Conservation (phyloP, 306 rosid genomes). For the Mimosa bimucronata region DNA sequence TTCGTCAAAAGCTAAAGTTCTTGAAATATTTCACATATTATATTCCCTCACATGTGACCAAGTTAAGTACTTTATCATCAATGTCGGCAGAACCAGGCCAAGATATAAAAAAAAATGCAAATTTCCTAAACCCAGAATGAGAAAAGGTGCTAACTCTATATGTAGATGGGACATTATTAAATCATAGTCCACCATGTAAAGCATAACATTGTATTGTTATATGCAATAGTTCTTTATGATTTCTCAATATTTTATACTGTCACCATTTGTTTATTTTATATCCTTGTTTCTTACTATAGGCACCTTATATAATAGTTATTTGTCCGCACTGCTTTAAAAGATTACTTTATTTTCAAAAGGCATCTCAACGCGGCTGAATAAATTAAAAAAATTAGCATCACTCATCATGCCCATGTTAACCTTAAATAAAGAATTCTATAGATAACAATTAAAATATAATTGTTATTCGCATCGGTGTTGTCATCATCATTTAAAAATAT, state of each 20-base stretch:
- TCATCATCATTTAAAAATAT: slow-evolving; percentile 34
- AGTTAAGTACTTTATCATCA: slow-evolving; percentile 31
- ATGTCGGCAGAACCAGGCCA: slow-evolving; percentile 45
- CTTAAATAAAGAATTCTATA: neutral
- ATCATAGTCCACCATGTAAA: slow-evolving; percentile 32
- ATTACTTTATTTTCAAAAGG: slow-evolving; percentile 37
- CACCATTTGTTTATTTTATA: slow-evolving; percentile 22
- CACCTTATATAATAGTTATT: slow-evolving; percentile 36
- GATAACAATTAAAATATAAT: neutral
- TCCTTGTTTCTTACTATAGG: slow-evolving; percentile 22
- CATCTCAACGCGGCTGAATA: slow-evolving; percentile 43
- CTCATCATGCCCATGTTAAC: slow-evolving; percentile 59
- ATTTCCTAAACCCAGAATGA: slow-evolving; percentile 32
- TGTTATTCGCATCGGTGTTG: neutral
- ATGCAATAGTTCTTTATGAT: slow-evolving; percentile 19
- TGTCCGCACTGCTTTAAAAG: slow-evolving; percentile 40
- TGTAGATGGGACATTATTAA: slow-evolving; percentile 37
- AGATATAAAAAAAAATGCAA: slow-evolving; percentile 33
- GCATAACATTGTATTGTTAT: slow-evolving; percentile 20
- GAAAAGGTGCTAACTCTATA: slow-evolving; percentile 4
- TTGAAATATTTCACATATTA: slow-evolving; percentile 26
- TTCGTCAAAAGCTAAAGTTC: slow-evolving; percentile 36
- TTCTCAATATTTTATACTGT: slow-evolving; percentile 36
- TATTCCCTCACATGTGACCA: slow-evolving; percentile 41
- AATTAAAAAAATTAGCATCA: slow-evolving; percentile 38